phyloP scores from a whole-genome alignment of 192 early-diverging fungal genomes.

The Umbelopsis vinacea region DNA sequence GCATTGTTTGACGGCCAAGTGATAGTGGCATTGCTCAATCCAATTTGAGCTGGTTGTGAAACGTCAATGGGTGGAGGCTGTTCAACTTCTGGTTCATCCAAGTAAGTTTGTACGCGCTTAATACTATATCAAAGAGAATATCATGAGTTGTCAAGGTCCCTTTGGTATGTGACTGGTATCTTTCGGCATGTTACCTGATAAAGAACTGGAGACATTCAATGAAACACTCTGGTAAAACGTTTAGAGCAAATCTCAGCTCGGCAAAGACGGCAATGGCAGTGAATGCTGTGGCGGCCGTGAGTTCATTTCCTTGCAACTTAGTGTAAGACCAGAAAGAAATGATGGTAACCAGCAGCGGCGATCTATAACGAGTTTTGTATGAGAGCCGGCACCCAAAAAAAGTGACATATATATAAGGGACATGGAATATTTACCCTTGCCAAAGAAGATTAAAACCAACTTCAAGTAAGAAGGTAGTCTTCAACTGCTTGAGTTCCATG shows the following conservation, averaged over 20 bases:
- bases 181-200: conserved; percentile 23
- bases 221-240: conserved; percentile 42
- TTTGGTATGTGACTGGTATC: background rate
- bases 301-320: conserved; percentile 54
- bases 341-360: conserved; percentile 63
- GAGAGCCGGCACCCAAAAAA: background rate
- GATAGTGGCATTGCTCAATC: conserved; percentile 54
- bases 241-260: conserved; percentile 49
- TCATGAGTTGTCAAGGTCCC: background rate
- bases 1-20: conserved; percentile 41
- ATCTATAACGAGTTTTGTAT: background rate
- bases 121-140: conserved; percentile 37
- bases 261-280: conserved; percentile 70
- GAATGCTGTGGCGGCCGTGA: conserved; percentile 71
- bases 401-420: too few relatives aligned
- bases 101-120: conserved; percentile 69
- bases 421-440: conserved; percentile 57
- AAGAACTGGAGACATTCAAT: conserved; percentile 26
- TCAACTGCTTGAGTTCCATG: conserved; percentile 30
- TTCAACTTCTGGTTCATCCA: conserved; percentile 77
- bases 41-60: conserved; percentile 28
- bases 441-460: conserved; percentile 38
- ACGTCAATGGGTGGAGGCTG: conserved; percentile 36
- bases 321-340: conserved; percentile 66
- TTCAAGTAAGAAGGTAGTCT: conserved; percentile 26